Base-by-base conservation (phyloP, 192 early-diverging fungal genomes). In the Coemansia sp. region DNA sequence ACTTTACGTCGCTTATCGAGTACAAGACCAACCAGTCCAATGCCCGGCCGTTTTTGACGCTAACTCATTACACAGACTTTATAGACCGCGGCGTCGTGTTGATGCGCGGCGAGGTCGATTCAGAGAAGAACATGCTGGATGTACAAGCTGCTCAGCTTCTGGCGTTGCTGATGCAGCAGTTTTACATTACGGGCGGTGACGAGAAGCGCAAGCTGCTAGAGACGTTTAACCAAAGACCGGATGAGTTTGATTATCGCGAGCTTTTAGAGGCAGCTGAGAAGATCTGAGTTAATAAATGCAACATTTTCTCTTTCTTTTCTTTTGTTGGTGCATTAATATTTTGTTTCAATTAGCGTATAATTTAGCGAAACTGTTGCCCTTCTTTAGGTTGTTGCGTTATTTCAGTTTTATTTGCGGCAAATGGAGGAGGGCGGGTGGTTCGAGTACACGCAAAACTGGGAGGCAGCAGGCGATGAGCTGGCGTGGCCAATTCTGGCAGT, bases 41-140 rank as follows among this genome's bases (percentile, higher is more conserved):
- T 57, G 91, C 95, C 10, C 85, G 90, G 4, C 91, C 93, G 17
- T 86, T 85, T 59, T 82, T 98, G 50, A 91, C 92, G 21, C 72
- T 98, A 53, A 93, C 92, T 14, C 90, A 94, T 69, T 95, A 93
- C 83, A 89, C 89, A 47, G 95, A 98, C 26, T 78, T 96, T 50
- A 67, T 82, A 16, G 87, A 90, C 70, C 93, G 95, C 74, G 90
- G 84, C 29, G 82, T 98, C 56, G 94, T 98, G 31, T 84, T 98
- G 29, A 96, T 98, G 95, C 76, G 87, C 11, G 95, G 95, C 17
- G 90, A 92, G 61, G 58, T 90, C 37, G 80, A 85, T 3, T 79
- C 77, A 12, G 74, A 85, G 17, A 69, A 76, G 16, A 77, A 70
- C 10, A 68, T 86, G 45, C 62, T 96, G 26, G 85, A 83, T 11